A percentile compares a stretch with the other conserved stretches of the same genome.
Evolutionary conservation across 78 protist species (phyloP).

Genomic region (Andalucia godoyi): DNA sequence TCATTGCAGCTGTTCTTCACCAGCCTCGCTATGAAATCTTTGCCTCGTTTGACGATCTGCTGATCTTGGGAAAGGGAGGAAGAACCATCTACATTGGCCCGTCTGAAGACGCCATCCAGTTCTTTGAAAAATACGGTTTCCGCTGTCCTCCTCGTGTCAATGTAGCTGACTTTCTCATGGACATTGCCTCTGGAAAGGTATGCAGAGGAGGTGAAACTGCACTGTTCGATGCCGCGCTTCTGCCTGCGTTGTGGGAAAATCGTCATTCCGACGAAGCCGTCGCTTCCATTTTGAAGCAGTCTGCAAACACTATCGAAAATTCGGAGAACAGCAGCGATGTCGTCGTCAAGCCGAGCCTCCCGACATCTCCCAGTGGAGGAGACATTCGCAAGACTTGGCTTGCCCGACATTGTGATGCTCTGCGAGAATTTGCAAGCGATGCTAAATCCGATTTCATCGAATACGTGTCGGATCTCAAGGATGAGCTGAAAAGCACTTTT

Average conservation of each 20-base stretch:
- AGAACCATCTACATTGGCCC: conserved; percentile 31
- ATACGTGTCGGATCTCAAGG: too few relatives aligned
- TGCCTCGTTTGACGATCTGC: neutral
- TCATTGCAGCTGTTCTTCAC: conserved; percentile 35
- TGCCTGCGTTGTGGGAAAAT: neutral
- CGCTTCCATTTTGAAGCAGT: neutral
- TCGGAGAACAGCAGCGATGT: neutral
- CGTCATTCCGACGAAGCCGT: neutral
- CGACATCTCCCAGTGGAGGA: neutral
- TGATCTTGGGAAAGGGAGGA: conserved; percentile 34
- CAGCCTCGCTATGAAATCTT: conserved; percentile 41
- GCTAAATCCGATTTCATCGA: too few relatives aligned
- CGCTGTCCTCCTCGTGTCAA: neutral
- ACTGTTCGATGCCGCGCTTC: too few relatives aligned
- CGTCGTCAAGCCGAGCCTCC: neutral
- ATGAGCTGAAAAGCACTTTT: too few relatives aligned
- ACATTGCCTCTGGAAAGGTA: conserved; percentile 1
- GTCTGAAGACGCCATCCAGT: neutral
- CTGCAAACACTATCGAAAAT: neutral
- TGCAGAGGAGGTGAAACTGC: too few relatives aligned
- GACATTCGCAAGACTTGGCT: too few relatives aligned
- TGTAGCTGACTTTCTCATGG: conserved; percentile 38
- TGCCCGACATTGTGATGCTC: too few relatives aligned
- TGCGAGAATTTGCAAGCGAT: too few relatives aligned
- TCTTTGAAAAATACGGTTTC: conserved; percentile 37